Evolutionary conservation across 2,329 filamentous ascomycete genomes (phyloP).

Genomic region (Apiospora pterosperma): DNA sequence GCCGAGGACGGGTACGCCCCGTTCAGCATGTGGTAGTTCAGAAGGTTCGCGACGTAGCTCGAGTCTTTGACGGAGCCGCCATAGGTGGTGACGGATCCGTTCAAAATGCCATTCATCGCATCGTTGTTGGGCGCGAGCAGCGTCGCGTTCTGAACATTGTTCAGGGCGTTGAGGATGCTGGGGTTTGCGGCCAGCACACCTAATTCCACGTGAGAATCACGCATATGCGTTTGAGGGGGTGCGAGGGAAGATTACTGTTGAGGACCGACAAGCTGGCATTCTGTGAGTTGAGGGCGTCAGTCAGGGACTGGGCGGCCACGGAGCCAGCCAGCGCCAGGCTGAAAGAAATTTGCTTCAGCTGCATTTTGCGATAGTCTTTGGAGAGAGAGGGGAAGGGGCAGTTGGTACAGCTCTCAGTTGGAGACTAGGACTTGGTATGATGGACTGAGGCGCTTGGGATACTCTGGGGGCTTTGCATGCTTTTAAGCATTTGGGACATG

Average conservation of each 20-base stretch:
- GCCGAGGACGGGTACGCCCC: slow-evolving; percentile 38
- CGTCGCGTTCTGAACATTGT: slow-evolving; percentile 44
- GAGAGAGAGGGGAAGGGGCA: background rate
- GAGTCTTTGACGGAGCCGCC: slow-evolving; percentile 17
- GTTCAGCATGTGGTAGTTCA: slow-evolving; percentile 57
- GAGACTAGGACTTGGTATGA: background rate
- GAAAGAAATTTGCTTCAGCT: slow-evolving; percentile 4
- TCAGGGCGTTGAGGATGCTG: slow-evolving; percentile 10
- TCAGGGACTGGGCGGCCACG: slow-evolving; percentile 9
- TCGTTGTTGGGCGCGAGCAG: slow-evolving; percentile 55
- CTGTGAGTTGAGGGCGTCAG: slow-evolving; percentile 8
- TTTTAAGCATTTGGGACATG: background rate
- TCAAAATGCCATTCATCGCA: slow-evolving; percentile 36
- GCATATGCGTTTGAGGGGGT: background rate
- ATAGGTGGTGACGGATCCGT: slow-evolving; percentile 26
- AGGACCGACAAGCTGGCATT: slow-evolving; percentile 10
- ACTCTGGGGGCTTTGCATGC: background rate
- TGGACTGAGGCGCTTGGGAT: background rate
- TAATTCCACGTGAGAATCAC: background rate
- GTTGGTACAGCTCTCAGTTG: background rate
- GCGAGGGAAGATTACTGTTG: background rate
- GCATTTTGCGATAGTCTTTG: slow-evolving; percentile 1
- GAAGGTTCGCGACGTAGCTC: slow-evolving; percentile 34
- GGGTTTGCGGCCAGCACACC: slow-evolving; percentile 16
- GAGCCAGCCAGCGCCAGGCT: slow-evolving; percentile 8